These are phyloP conservation scores for Glycine latifolia DNA, from an alignment of 306 rosid species.

Conservation along the genomic window DNA sequence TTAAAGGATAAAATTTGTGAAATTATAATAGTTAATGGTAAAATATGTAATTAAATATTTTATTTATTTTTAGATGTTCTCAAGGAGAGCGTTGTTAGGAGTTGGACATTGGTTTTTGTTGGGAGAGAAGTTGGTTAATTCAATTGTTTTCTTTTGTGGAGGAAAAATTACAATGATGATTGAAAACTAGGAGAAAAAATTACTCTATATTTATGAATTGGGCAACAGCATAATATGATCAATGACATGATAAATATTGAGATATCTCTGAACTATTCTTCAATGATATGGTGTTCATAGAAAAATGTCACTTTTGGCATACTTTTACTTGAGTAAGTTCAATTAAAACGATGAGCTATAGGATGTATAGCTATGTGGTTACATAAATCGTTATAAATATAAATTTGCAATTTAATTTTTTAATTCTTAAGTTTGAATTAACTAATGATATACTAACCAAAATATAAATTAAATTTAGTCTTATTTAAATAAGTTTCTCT, in stretches of 20 bases:
- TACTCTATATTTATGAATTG: neutral
- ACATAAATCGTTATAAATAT: too few relatives aligned
- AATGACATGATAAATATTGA: too few relatives aligned
- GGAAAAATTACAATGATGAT: neutral
- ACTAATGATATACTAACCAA: neutral
- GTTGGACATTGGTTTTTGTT: too few relatives aligned
- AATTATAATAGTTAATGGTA: too few relatives aligned
- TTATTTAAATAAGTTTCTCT: too few relatives aligned
- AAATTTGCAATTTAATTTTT: neutral
- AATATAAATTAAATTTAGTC: neutral
- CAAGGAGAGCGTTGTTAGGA: too few relatives aligned
- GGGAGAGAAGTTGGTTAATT: too few relatives aligned
- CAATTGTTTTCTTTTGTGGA: neutral
- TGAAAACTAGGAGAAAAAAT: neutral
- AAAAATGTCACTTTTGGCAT: neutral
- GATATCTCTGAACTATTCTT: neutral
- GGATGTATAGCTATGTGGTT: neutral
- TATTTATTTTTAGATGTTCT: too few relatives aligned
- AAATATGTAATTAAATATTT: too few relatives aligned
- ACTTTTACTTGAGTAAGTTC: too few relatives aligned
- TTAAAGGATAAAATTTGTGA: too few relatives aligned
- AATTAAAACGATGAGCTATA: neutral
- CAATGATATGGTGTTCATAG: neutral
- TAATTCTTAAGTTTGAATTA: neutral
- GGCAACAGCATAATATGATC: too few relatives aligned